These are phyloP conservation scores for Scolecobasidium constrictum DNA, from an alignment of 2,329 filamentous ascomycete genomes.

Conservation along the genomic window DNA sequence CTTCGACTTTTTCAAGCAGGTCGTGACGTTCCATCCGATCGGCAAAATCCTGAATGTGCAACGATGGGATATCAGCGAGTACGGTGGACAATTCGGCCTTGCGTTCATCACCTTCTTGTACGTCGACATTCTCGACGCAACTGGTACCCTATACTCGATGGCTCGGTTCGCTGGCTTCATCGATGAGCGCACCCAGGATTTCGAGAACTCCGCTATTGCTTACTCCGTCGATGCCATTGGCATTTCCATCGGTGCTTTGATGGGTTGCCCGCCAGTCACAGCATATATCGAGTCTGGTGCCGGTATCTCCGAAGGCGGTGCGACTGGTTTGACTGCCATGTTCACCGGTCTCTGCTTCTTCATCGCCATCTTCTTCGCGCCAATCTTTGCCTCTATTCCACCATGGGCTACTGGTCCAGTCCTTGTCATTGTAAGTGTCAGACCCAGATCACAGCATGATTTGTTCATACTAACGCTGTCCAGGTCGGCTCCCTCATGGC, in stretches of 20 bases:
- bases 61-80: conserved; percentile 58
- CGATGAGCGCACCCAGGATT: conserved; percentile 74
- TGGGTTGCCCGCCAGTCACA: conserved; percentile 72
- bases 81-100: conserved; percentile 67
- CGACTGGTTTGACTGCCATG: conserved; percentile 75
- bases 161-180: conserved; percentile 72
- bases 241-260: conserved; percentile 68
- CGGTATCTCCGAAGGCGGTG: conserved; percentile 78
- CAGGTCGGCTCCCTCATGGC: conserved; percentile 76
- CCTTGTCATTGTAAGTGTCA: conserved; percentile 56
- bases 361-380: conserved; percentile 78
- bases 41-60: conserved; percentile 55
- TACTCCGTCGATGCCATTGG: conserved; percentile 75
- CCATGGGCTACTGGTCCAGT: conserved; percentile 84
- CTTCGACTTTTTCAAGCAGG: conserved; percentile 82
- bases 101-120: conserved; percentile 85
- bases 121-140: conserved; percentile 80
- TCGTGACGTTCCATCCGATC: conserved; percentile 78
- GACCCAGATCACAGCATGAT: not conserved
- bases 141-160: conserved; percentile 83
- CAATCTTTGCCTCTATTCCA: conserved; percentile 81
- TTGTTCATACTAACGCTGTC: not conserved
- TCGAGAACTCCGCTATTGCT: conserved; percentile 72
- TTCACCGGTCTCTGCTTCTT: conserved; percentile 74
- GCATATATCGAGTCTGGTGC: conserved; percentile 85